phyloP scores from a whole-genome alignment of 140 eudicot genomes.

The Senecio squalidus region DNA sequence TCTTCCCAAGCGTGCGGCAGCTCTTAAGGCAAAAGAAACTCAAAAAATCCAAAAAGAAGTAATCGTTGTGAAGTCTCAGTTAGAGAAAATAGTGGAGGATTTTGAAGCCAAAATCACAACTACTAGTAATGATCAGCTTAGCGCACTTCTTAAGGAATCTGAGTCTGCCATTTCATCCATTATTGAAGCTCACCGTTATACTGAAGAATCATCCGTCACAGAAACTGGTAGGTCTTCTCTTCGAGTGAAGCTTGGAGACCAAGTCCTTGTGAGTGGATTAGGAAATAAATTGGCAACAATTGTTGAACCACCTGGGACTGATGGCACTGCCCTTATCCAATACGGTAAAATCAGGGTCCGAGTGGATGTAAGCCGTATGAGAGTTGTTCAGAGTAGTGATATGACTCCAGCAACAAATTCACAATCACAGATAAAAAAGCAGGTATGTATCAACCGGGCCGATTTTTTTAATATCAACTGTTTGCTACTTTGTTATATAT shows the following conservation, averaged over 20 bases:
- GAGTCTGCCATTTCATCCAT: constrained; percentile 61
- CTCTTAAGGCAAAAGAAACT: constrained; percentile 69
- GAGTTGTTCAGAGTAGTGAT: constrained; percentile 28
- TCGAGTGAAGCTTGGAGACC: constrained; percentile 55
- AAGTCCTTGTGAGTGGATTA: constrained; percentile 55
- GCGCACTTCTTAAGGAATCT: constrained; percentile 60
- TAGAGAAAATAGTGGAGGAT: constrained; percentile 44
- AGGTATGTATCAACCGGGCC: constrained; percentile 29
- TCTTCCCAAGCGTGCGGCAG: constrained; percentile 62
- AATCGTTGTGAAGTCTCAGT: constrained; percentile 39
- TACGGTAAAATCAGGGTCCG: constrained; percentile 78
- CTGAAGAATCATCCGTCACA: constrained; percentile 24
- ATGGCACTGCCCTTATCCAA: constrained; percentile 65
- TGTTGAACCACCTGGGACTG: constrained; percentile 64
- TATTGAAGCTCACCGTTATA: constrained; percentile 45
- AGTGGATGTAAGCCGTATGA: constrained; percentile 38
- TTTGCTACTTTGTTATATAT: too few relatives aligned
- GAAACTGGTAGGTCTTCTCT: constrained; percentile 27
- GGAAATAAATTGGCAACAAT: constrained; percentile 75
- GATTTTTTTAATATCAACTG: background rate
- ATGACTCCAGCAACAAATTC: constrained; percentile 26
- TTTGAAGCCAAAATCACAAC: constrained; percentile 50
- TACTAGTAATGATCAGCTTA: constrained; percentile 41
- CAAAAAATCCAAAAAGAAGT: constrained; percentile 49
- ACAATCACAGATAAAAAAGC: constrained; percentile 36